A percentile compares a stretch with the other conserved stretches of the same genome.
Evolutionary conservation across 163 green algal species (phyloP).

Genomic region (Scenedesmus sp.): DNA sequence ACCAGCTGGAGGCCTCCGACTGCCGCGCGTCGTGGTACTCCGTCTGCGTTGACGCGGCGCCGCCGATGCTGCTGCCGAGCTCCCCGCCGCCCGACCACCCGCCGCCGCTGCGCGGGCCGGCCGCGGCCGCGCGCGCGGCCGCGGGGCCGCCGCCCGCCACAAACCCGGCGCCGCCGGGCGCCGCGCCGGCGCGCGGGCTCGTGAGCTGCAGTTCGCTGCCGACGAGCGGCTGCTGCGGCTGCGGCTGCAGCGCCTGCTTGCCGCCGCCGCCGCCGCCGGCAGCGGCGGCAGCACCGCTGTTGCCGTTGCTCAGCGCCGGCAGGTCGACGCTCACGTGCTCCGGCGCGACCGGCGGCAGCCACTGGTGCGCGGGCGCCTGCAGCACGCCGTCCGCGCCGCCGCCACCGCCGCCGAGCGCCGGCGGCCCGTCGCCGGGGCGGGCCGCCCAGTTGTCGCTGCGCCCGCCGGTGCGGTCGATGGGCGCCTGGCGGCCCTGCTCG

Average conservation of each 20-base stretch:
- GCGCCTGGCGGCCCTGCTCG: not conserved
- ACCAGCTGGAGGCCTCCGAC: not conserved
- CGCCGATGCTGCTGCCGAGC: not conserved
- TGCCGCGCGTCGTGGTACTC: conserved; percentile 21
- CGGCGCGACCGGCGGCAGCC: not conserved
- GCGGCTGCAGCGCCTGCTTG: not conserved
- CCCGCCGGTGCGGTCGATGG: not conserved
- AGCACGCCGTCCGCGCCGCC: not conserved
- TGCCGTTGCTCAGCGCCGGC: too few species aligned
- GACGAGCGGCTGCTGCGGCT: conserved; percentile 1
- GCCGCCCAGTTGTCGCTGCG: not conserved
- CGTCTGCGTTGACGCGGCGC: not conserved
- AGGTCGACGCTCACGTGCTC: conserved; percentile 7
- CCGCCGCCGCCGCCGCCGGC: not conserved
- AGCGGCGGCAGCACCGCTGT: conserved; percentile 3
- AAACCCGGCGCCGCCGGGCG: too few species aligned
- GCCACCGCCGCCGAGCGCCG: not conserved
- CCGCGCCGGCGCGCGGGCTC: not conserved
- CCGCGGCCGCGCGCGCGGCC: not conserved
- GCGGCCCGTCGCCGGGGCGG: not conserved
- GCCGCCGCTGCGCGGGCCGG: not conserved
- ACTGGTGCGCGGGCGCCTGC: not conserved
- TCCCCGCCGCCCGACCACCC: not conserved
- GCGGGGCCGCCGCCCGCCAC: too few species aligned
- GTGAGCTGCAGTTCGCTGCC: not conserved